Evolutionary conservation across 331 rosid species (phyloP).

Genomic region (Malus hybrid): DNA sequence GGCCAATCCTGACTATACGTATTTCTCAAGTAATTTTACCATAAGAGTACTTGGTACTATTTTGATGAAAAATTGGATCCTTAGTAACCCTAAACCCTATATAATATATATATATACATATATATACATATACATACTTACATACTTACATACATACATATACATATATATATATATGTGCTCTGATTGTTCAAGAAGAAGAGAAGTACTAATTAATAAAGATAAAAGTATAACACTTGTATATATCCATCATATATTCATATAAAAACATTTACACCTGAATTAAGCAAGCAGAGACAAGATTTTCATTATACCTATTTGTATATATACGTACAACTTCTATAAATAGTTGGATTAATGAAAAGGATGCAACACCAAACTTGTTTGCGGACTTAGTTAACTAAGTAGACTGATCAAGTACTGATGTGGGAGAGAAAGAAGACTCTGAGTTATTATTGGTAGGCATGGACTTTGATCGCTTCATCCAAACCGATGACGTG

Average conservation of each 20-base stretch:
- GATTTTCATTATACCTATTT: neutral
- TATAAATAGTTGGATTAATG: neutral
- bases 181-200: neutral
- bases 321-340: neutral
- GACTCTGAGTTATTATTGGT: conserved; percentile 16
- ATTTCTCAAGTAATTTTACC: neutral
- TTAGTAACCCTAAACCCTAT: too few species aligned
- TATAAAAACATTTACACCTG: neutral
- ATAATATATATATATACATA: too few species aligned
- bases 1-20: neutral
- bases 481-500: conserved; percentile 39
- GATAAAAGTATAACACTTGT: neutral
- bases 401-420: conserved; percentile 19
- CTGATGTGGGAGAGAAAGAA: conserved; percentile 28
- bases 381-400: neutral
- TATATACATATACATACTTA: neutral
- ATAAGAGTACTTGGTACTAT: too few species aligned
- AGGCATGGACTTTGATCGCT: conserved; percentile 60
- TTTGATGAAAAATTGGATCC: neutral
- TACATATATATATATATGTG: neutral
- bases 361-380: neutral
- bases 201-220: neutral
- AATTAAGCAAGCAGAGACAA: neutral
- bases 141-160: too few species aligned
- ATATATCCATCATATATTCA: neutral